Base-by-base conservation (phyloP, 805 yeast species). In the Candida rishiriensis region DNA sequence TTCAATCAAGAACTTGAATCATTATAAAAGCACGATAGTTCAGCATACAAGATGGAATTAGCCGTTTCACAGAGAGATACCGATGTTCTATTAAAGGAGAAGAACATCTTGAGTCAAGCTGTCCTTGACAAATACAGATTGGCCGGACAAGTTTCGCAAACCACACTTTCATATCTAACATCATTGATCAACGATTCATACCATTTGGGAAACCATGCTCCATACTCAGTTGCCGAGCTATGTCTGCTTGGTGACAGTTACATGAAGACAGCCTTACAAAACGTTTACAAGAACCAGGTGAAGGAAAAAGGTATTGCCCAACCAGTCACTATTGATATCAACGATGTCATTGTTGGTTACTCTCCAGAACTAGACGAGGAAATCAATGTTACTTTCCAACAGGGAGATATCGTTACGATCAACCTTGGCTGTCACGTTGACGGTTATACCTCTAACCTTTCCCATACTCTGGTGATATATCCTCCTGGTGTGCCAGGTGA, bases 371-470 rank as follows among this genome's bases (percentile, higher is more conserved):
- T 85, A 41, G 89, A 81, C 60, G 85, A 81, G 52, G 67, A 61
- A 29, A 59, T 66, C 8, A 71, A 71, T 29, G 55, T 71, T 47
- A 63, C 65, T 42, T 78, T 86, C 55, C 62, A 65, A 43, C 79
- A 80, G 18, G 98, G 98, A 40, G 97, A 93, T 63, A 73, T 90
- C 39, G 88, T 88, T 30, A 90, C 91, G 49, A 76, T 93, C 46
- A 71, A 85, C 11, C 72, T 91, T 28, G 99, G 97, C 39, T 90
- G 85, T 47, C 97, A 93, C 52, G 79, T 93, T 54, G 99, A 93
- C 65, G 99, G 99, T 44, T 93, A 90, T 70, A 86, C 97, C 11
- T 81, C 96, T 1, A 79, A 81, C 61, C 81, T 79, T 10, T 80
- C 95, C 28, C 99, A 93, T 65, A 90, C 97, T 2, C 59, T 88